Evolutionary conservation across 768 basidiomycete genomes (phyloP).

Genomic region (Trametes coccinea): DNA sequence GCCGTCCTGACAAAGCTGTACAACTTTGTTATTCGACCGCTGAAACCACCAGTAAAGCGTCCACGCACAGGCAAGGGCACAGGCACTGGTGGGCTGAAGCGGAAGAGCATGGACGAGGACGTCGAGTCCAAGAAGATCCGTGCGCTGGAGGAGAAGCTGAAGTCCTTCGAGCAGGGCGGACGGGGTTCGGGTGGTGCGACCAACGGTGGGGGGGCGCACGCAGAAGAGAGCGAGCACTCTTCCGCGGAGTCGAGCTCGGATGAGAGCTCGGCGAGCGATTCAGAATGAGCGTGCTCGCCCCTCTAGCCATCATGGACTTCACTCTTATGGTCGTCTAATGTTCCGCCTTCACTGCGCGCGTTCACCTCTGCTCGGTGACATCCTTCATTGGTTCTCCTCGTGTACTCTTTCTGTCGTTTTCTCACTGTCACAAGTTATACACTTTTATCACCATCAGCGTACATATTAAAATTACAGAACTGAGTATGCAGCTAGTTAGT

Average conservation of each 20-base stretch:
- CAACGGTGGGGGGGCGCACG: conserved; percentile 42
- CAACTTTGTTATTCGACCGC: conserved; percentile 88
- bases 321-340: conserved; percentile 7
- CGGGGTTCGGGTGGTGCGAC: conserved; percentile 22
- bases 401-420: conserved; percentile 10
- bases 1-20: conserved; percentile 90
- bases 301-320: conserved; percentile 1
- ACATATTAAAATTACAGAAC: conserved; percentile 35
- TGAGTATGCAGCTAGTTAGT: conserved; percentile 33
- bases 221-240: conserved; percentile 68
- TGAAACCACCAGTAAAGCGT: conserved; percentile 59
- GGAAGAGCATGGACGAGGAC: conserved; percentile 97
- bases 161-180: conserved; percentile 68
- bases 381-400: conserved; percentile 1
- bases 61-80: conserved; percentile 77
- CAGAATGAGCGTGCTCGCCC: conserved; percentile 52
- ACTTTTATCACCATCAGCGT: conserved; percentile 23
- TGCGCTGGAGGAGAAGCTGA: conserved; percentile 84
- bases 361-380: conserved; percentile 20
- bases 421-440: conserved; percentile 25
- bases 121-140: conserved; percentile 95
- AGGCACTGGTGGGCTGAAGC: conserved; percentile 86
- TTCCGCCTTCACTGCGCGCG: conserved; percentile 3
- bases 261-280: conserved; percentile 83
- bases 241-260: conserved; percentile 81